A percentile compares a stretch with the other conserved stretches of the same genome.
Conservation (phyloP, 2,329 filamentous ascomycete species). For the Monilinia fructigena region DNA sequence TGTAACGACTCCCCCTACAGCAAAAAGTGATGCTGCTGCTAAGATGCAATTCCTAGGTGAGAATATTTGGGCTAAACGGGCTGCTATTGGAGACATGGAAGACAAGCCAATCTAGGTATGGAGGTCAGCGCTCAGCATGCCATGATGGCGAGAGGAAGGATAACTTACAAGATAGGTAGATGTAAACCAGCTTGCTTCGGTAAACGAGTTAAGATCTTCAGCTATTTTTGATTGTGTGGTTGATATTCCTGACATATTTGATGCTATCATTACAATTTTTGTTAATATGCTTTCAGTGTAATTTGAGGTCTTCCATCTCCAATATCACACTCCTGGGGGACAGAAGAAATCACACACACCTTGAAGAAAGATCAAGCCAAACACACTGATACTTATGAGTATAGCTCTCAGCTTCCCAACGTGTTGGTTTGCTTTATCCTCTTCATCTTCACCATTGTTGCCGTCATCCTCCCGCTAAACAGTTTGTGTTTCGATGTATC, state of each 20-base stretch:
- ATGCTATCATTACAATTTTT: conserved; percentile 30
- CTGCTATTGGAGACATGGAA: conserved; percentile 65
- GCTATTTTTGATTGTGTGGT: conserved; percentile 78
- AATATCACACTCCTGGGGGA: not conserved
- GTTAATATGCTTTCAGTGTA: not conserved
- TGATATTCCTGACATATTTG: conserved; percentile 78
- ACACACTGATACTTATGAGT: conserved; percentile 53
- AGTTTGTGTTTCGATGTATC: conserved; percentile 11
- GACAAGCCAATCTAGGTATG: conserved; percentile 52
- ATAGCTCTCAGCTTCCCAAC: conserved; percentile 40
- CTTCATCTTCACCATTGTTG: conserved; percentile 35
- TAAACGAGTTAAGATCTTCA: conserved; percentile 70
- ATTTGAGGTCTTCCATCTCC: not conserved
- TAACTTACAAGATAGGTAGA: conserved; percentile 64
- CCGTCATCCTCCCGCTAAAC: not conserved
- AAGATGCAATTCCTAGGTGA: conserved; percentile 65
- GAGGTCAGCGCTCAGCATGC: conserved; percentile 4
- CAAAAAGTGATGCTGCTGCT: conserved; percentile 56
- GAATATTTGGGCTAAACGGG: conserved; percentile 73
- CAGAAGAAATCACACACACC: conserved; percentile 42
- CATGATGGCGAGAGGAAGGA: not conserved
- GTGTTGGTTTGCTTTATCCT: conserved; percentile 38
- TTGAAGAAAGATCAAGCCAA: conserved; percentile 59
- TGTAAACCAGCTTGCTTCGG: conserved; percentile 76
- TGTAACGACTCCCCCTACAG: conserved; percentile 63